Evolutionary conservation across 441 rosid genomes (phyloP).

Genomic region (Flueggea neowawraea): DNA sequence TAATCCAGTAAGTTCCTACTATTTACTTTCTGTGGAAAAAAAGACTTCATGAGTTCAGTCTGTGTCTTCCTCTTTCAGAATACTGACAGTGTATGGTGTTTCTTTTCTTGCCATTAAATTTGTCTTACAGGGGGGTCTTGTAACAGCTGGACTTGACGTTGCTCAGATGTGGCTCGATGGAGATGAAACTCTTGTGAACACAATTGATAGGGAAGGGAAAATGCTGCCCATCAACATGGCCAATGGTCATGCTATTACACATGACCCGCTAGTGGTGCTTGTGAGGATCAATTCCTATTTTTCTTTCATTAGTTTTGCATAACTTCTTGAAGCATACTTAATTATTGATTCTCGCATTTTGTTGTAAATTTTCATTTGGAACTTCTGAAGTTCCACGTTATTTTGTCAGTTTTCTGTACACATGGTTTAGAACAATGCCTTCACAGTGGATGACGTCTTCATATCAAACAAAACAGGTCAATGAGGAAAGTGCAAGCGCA

Average conservation of each 20-base stretch:
- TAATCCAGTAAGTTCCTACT: slow-evolving; percentile 57
- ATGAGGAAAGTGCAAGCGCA: slow-evolving; percentile 94
- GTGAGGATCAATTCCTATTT: slow-evolving; percentile 35
- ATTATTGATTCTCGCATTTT: too few relatives aligned
- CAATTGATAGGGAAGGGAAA: slow-evolving; percentile 77
- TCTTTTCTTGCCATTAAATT: slow-evolving; percentile 4
- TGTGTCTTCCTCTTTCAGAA: slow-evolving; percentile 7
- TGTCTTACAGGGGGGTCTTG: slow-evolving; percentile 77
- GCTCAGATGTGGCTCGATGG: slow-evolving; percentile 94
- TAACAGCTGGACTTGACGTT: slow-evolving; percentile 87
- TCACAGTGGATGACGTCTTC: not conserved
- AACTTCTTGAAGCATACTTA: too few relatives aligned
- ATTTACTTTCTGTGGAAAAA: not conserved
- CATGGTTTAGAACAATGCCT: too few relatives aligned
- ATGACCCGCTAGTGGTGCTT: slow-evolving; percentile 85
- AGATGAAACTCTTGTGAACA: slow-evolving; percentile 81
- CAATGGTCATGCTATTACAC: slow-evolving; percentile 79
- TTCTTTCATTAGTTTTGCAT: not conserved
- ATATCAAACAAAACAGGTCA: slow-evolving; percentile 44
- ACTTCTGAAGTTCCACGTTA: slow-evolving; percentile 1
- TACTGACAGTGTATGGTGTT: not conserved
- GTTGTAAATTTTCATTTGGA: too few relatives aligned
- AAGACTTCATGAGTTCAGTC: not conserved
- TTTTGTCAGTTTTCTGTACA: not conserved
- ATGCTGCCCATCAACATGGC: slow-evolving; percentile 70